These are phyloP conservation scores for Stemphylium vesicarium DNA, from an alignment of 2,329 filamentous ascomycete genomes.

Conservation along the genomic window DNA sequence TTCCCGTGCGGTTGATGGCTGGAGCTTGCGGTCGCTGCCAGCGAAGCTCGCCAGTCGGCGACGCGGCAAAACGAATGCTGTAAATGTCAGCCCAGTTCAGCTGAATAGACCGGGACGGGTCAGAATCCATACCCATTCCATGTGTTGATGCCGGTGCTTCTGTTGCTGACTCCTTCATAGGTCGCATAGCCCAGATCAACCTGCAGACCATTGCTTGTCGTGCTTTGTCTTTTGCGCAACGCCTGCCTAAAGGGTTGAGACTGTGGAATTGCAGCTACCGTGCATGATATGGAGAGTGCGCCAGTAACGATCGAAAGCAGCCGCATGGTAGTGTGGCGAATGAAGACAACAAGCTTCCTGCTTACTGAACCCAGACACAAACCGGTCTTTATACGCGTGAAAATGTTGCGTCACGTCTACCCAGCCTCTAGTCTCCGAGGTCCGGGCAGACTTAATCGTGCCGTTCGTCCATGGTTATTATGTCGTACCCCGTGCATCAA, in stretches of 20 bases:
- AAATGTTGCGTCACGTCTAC: neutral
- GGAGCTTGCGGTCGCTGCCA: constrained; percentile 28
- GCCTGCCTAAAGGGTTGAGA: neutral
- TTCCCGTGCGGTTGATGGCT: constrained; percentile 9
- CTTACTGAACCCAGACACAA: neutral
- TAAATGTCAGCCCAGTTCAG: neutral
- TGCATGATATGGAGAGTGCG: neutral
- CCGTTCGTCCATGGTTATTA: too few species aligned
- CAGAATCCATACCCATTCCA: constrained; percentile 28
- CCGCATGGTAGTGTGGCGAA: neutral
- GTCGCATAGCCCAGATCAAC: constrained; percentile 34
- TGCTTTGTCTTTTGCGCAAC: neutral
- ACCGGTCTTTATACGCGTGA: neutral
- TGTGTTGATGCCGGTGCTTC: constrained; percentile 21
- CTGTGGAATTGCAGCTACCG: neutral
- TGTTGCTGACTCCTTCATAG: constrained; percentile 26
- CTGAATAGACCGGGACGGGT: neutral
- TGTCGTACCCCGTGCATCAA: too few species aligned
- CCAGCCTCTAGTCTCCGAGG: neutral
- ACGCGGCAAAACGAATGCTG: constrained; percentile 31
- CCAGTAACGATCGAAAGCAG: neutral
- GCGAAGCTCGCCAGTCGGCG: constrained; percentile 23
- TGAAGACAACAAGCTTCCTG: neutral
- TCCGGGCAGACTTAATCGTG: too few species aligned
- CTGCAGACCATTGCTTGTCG: neutral